Conservation (phyloP, 2,329 filamentous ascomycete genomes). For the Claviceps purpurea region DNA sequence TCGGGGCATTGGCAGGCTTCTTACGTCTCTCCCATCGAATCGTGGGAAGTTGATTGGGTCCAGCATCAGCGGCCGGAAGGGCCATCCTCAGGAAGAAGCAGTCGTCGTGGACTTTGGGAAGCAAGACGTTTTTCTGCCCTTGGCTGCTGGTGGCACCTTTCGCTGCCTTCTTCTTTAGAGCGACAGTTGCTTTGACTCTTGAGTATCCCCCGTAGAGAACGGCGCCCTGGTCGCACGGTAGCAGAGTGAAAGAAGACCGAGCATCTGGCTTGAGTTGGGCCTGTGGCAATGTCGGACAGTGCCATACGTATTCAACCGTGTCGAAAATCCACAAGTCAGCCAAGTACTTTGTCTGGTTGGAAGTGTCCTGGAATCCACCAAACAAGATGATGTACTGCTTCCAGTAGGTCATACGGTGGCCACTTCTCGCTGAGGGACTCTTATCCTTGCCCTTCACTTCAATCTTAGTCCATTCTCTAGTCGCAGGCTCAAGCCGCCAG, state of each 20-base stretch:
- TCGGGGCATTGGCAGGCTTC: slow-evolving; percentile 78
- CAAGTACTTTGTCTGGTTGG: slow-evolving; percentile 86
- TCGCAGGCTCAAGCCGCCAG: slow-evolving; percentile 76
- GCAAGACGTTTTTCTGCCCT: slow-evolving; percentile 58
- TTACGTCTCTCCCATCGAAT: slow-evolving; percentile 90
- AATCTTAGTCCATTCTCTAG: slow-evolving; percentile 80
- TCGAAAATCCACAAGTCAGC: slow-evolving; percentile 95
- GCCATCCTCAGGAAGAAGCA: slow-evolving; percentile 83
- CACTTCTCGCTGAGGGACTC: slow-evolving; percentile 71
- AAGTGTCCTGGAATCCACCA: slow-evolving; percentile 94
- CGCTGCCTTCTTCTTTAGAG: slow-evolving; percentile 44
- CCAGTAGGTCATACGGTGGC: slow-evolving; percentile 91
- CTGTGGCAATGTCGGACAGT: slow-evolving; percentile 58
- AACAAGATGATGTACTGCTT: slow-evolving; percentile 96
- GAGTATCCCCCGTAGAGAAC: slow-evolving; percentile 92
- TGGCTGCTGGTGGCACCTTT: slow-evolving; percentile 42
- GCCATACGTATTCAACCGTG: slow-evolving; percentile 75
- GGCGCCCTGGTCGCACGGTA: slow-evolving; percentile 82
- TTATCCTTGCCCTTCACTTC: slow-evolving; percentile 68
- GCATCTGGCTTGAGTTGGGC: slow-evolving; percentile 81
- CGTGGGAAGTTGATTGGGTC: slow-evolving; percentile 50
- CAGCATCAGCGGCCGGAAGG: slow-evolving; percentile 54
- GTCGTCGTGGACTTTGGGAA: slow-evolving; percentile 86
- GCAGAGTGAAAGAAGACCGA: slow-evolving; percentile 78
- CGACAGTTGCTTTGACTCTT: slow-evolving; percentile 61